Base-by-base conservation (phyloP, 108 stramenopile genomes). In the Chaetoceros tenuissimus region DNA sequence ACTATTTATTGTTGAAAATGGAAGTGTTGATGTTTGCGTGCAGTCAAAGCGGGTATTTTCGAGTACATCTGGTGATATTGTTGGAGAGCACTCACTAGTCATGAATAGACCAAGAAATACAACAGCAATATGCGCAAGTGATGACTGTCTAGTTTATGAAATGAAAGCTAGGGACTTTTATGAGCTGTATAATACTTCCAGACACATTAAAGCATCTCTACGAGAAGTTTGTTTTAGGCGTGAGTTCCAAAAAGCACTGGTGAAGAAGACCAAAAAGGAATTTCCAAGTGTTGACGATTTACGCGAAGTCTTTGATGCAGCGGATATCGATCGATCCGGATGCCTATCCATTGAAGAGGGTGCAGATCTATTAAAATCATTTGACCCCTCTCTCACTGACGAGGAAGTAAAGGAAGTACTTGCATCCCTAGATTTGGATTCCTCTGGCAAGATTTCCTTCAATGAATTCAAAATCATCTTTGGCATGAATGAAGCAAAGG, bases 241-340 rank as follows among this genome's bases (percentile, higher is more conserved):
- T 7, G 86, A 92, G 57, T 86, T 92, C 50, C 82, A 88, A 55
- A 92, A 92, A 64, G 90, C 90, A 0, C 53, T 92, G 18, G 86
- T 87, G 1, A 24, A 57, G 26, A 68, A 72, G 29, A 57, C 75
- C 30, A 69, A 73, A 18, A 76, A 74, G 57, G 73, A 76, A 43
- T 90, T 86, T 63, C 84, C 84, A 3, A 79, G 79, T 26, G 55
- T 66, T 31, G 62, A 72, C 7, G 69, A 82, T 71, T 78, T 79
- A 24, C 59, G 71, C 25, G 69, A 79, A 46, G 87, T 81, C 13
- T 92, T 85, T 46, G 69, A 83, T 49, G 75, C 82, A 47, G 84
- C 79, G 19, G 81, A 81, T 54, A 46, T 61, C 23, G 71, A 82
- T 13, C 57, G 65, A 16, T 56, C 65, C 5, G 90, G 86, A 24